Evolutionary conservation across 805 yeast genomes (phyloP), one percentile per base, ranked within the genome.

Genomic region (Yarrowia sp.): DNA sequence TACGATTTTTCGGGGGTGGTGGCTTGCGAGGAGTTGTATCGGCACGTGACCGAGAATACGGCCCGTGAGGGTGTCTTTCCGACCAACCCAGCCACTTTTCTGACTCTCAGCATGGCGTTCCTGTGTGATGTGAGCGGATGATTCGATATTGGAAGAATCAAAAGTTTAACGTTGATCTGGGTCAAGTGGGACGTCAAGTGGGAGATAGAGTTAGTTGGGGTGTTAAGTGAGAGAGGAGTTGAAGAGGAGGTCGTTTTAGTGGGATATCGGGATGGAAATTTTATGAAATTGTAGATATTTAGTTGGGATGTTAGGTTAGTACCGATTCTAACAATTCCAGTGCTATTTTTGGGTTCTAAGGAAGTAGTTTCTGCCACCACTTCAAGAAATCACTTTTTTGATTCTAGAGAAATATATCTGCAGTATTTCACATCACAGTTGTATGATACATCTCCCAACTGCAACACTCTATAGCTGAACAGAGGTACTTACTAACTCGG

Each of bases 81-180:
- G 24, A 11, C 24, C 22, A 46, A 21, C 10, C 52, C 52, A 6
- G 36, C 36, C n/a, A 46, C 54, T 48, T 32, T 30, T 30, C 38
- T 4, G 26, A 21, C 54, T 48, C 54, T 48, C 38, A 48, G 19
- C 54, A 48, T 48, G 54, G 12, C 16, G 49, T 28, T 12, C 30
- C 8, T 26, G 30, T 1, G 22, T 28, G 52, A 14, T 28, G 36
- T 24, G 48, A 19, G 26, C 8, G 26, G 11, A 19, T n/a, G n/a
- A n/a, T n/a, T n/a, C 9, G 7, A 4, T 6, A 17, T 4, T 40
- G 21, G 8, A 40, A 21, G 46, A 22, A 21, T 40, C 30, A 16
- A 44, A 44, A 44, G 49, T 44, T 44, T 44, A 44, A 44, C 8
- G 21, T 26, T 44, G 49, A 44, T 44, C 49, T 44, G 49, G 49